Evolutionary conservation across 2,329 filamentous ascomycete genomes (phyloP).

Genomic region (Onygena corvina): DNA sequence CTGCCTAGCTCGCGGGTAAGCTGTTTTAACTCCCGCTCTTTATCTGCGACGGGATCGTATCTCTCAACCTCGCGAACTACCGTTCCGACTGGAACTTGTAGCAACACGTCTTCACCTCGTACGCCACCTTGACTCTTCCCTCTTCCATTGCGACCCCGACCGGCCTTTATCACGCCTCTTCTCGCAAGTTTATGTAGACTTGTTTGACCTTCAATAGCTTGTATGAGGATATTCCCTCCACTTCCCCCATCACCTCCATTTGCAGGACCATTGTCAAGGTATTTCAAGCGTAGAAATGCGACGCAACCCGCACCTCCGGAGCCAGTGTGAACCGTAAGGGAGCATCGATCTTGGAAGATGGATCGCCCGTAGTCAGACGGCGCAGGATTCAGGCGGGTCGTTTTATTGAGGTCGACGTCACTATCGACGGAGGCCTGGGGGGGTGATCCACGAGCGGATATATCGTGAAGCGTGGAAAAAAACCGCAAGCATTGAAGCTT

Average conservation of each 20-base stretch:
- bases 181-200: slow-evolving; percentile 84
- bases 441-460: slow-evolving; percentile 1
- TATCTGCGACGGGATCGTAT: slow-evolving; percentile 62
- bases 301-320: slow-evolving; percentile 83
- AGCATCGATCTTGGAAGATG: slow-evolving; percentile 77
- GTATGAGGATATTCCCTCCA: slow-evolving; percentile 87
- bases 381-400: slow-evolving; percentile 59
- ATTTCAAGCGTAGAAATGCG: slow-evolving; percentile 86
- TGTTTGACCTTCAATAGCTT: slow-evolving; percentile 80
- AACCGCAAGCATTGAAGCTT: slow-evolving; percentile 12
- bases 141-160: slow-evolving; percentile 36
- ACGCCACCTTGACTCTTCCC: slow-evolving; percentile 49
- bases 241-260: slow-evolving; percentile 91
- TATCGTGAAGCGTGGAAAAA: background rate
- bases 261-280: slow-evolving; percentile 72
- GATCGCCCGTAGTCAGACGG: slow-evolving; percentile 75
- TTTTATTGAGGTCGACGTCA: slow-evolving; percentile 11
- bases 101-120: slow-evolving; percentile 72
- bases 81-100: slow-evolving; percentile 86
- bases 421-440: slow-evolving; percentile 4
- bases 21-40: slow-evolving; percentile 34
- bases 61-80: slow-evolving; percentile 73
- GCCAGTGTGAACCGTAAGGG: slow-evolving; percentile 64
- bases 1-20: slow-evolving; percentile 25
- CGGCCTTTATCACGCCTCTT: slow-evolving; percentile 47